These are phyloP conservation scores for Wallacemonas collosoma DNA, from an alignment of 208 protist species.

Conservation along the genomic window DNA sequence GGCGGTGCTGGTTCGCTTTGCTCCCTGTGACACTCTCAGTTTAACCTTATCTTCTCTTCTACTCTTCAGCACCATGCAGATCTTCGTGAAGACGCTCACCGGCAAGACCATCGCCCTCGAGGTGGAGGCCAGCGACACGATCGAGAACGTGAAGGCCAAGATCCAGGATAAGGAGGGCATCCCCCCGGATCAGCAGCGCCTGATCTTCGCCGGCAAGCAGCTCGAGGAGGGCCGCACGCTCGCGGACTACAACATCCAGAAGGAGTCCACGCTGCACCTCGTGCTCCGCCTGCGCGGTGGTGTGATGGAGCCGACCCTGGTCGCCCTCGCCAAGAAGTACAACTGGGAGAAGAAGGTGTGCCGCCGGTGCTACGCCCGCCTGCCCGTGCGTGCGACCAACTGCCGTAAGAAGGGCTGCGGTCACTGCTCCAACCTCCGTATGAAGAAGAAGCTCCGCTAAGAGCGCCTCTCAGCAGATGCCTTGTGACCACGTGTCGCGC, in stretches of 20 bases:
- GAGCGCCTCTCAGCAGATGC: too few relatives aligned
- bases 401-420: conserved; percentile 99
- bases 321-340: conserved; percentile 96
- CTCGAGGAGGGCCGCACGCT: conserved; percentile 98
- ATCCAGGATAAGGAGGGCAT: conserved; percentile 99
- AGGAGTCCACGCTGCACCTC: conserved; percentile 99
- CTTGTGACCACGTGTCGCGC: too few relatives aligned
- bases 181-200: conserved; percentile 93
- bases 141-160: conserved; percentile 98
- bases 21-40: not conserved
- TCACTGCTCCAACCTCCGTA: conserved; percentile 98
- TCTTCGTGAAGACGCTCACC: conserved; percentile 97
- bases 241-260: conserved; percentile 99
- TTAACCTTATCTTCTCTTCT: conserved; percentile 40
- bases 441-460: conserved; percentile 99
- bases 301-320: conserved; percentile 98
- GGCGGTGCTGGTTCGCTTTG: too few relatives aligned
- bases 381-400: conserved; percentile 97
- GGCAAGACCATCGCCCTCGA: conserved; percentile 99
- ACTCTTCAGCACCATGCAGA: conserved; percentile 86
- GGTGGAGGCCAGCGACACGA: conserved; percentile 96
- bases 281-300: conserved; percentile 96
- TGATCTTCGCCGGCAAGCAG: conserved; percentile 97
- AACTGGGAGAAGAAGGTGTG: conserved; percentile 99
- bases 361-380: conserved; percentile 98